phyloP scores from a whole-genome alignment of 495 filamentous ascomycete species.

The Podospora sp. region DNA sequence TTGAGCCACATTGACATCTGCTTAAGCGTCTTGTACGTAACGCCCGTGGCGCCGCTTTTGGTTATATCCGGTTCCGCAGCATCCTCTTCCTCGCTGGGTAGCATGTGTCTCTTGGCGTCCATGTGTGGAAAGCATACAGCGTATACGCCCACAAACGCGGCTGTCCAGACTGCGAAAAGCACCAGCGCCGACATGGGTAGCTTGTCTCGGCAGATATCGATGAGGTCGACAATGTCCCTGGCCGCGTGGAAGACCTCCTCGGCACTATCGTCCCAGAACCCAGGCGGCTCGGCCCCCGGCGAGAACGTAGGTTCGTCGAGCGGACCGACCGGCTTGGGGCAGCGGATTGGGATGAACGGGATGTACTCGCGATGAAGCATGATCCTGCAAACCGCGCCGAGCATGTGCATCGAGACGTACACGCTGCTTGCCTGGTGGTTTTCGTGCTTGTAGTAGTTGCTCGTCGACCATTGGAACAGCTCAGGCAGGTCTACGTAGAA shows the following conservation, averaged over 20 bases:
- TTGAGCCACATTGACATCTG: conserved; percentile 68
- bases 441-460: conserved; percentile 81
- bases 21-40: conserved; percentile 45
- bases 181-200: conserved; percentile 80
- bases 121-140: conserved; percentile 75
- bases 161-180: conserved; percentile 79
- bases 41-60: conserved; percentile 41
- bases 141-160: conserved; percentile 73
- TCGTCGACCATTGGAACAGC: conserved; percentile 68
- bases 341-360: conserved; percentile 77
- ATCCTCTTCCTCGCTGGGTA: conserved; percentile 28
- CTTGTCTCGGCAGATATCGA: conserved; percentile 69
- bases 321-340: conserved; percentile 68
- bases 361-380: conserved; percentile 81
- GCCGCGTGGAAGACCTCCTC: conserved; percentile 73
- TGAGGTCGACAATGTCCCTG: conserved; percentile 73
- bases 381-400: conserved; percentile 75
- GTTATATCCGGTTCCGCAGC: conserved; percentile 29
- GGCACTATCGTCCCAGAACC: conserved; percentile 77
- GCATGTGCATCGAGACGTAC: conserved; percentile 77
- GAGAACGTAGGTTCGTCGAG: conserved; percentile 70
- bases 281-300: conserved; percentile 47
- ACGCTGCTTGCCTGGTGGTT: conserved; percentile 71
- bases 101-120: conserved; percentile 68
- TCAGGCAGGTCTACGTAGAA: conserved; percentile 71